Percentiles rank a stretch among this genome's conserved stretches.
Conservation (phyloP, 257 asterid species). For the Penstemon newberryi region DNA sequence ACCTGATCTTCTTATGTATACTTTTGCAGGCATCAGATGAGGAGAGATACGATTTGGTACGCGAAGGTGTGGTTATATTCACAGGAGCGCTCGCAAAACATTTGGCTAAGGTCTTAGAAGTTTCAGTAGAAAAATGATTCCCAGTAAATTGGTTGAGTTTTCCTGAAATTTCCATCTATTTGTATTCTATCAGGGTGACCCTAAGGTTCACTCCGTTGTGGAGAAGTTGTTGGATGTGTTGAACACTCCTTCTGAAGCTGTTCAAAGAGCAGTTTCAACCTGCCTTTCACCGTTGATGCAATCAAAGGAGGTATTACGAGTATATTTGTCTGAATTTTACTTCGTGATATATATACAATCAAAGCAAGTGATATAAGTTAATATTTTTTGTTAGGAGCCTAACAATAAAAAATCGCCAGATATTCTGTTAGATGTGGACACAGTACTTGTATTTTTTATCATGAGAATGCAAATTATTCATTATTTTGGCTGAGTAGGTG, state of each 20-base stretch:
- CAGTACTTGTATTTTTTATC: neutral
- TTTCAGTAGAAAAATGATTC: conserved; percentile 20
- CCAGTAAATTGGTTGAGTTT: conserved; percentile 3
- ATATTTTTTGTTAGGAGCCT: neutral
- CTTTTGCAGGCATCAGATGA: conserved; percentile 78
- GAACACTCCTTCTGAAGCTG: conserved; percentile 97
- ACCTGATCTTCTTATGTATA: conserved; percentile 11
- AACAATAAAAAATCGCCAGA: neutral
- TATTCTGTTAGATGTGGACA: neutral
- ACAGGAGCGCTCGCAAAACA: conserved; percentile 98
- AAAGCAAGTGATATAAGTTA: neutral
- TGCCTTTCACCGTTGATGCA: conserved; percentile 96
- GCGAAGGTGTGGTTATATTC: conserved; percentile 98
- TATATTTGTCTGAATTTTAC: neutral
- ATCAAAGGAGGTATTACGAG: conserved; percentile 70
- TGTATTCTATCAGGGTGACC: conserved; percentile 64
- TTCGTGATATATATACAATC: neutral
- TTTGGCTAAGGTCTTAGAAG: conserved; percentile 62
- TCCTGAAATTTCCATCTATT: conserved; percentile 21
- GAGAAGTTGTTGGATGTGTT: conserved; percentile 95
- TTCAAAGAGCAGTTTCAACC: conserved; percentile 89
- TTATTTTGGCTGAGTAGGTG: neutral
- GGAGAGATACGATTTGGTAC: conserved; percentile 91
- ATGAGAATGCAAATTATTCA: neutral
- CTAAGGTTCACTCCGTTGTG: conserved; percentile 94